These are phyloP conservation scores for Starmerella cellae DNA, from an alignment of 805 yeast genomes.

Conservation along the genomic window DNA sequence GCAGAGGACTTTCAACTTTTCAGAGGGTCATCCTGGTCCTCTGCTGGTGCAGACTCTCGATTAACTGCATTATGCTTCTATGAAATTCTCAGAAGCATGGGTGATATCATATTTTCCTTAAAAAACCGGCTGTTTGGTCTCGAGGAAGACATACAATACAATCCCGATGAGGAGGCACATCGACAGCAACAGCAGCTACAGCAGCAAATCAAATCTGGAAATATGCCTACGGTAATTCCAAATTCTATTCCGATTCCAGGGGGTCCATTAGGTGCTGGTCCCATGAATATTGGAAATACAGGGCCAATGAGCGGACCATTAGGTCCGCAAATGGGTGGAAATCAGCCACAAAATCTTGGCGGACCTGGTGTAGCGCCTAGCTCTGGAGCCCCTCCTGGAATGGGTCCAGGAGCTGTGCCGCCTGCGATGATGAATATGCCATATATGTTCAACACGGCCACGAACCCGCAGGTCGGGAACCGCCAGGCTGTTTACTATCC, in stretches of 20 bases:
- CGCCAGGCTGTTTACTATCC: conserved; percentile 27
- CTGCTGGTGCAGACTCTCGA: conserved; percentile 35
- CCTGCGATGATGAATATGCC: conserved; percentile 17
- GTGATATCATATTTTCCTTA: conserved; percentile 24
- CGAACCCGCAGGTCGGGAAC: conserved; percentile 19
- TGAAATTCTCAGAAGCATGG: conserved; percentile 29
- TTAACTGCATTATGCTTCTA: conserved; percentile 34
- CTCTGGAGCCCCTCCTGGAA: conserved; percentile 3
- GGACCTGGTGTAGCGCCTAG: background rate
- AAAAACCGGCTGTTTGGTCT: conserved; percentile 31
- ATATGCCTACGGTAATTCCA: background rate
- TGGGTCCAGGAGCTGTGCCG: conserved; percentile 2
- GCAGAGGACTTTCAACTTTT: conserved; percentile 34
- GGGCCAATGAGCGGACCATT: background rate
- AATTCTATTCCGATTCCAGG: background rate
- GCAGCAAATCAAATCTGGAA: background rate
- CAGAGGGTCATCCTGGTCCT: conserved; percentile 27
- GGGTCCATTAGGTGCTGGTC: background rate
- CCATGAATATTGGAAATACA: background rate
- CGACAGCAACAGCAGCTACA: background rate
- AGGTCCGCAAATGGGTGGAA: conserved; percentile 3
- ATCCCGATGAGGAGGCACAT: conserved; percentile 11
- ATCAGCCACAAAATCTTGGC: background rate
- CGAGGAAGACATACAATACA: conserved; percentile 21
- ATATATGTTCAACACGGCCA: conserved; percentile 12